These are phyloP conservation scores for Conringia planisiliqua DNA, from an alignment of 345 rosid species.

Conservation along the genomic window DNA sequence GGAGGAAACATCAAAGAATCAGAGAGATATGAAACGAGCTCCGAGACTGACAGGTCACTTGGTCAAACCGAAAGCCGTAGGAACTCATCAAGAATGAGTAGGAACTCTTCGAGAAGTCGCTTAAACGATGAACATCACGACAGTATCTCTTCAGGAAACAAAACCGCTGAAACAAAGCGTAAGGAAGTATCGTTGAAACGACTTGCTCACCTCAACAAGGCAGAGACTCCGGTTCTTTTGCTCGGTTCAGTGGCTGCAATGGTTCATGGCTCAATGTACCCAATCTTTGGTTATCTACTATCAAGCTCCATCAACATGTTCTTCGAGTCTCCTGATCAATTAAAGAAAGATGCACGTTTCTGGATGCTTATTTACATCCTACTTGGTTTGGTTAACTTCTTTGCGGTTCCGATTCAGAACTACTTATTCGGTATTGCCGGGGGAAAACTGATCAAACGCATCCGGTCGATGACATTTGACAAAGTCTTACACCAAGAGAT, in stretches of 20 bases:
- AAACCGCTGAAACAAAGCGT: neutral
- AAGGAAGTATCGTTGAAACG: neutral
- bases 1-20: neutral
- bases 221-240: slow-evolving; percentile 34
- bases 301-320: slow-evolving; percentile 56
- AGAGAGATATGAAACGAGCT: neutral
- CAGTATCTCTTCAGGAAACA: neutral
- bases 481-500: slow-evolving; percentile 61
- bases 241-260: slow-evolving; percentile 53
- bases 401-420: slow-evolving; percentile 37
- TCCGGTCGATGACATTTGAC: slow-evolving; percentile 54
- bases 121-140: neutral
- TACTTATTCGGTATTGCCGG: slow-evolving; percentile 69
- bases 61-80: too few relatives aligned
- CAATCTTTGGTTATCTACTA: slow-evolving; percentile 57
- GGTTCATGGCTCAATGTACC: slow-evolving; percentile 54
- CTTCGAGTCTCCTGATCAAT: slow-evolving; percentile 37
- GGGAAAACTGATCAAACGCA: slow-evolving; percentile 54
- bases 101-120: neutral
- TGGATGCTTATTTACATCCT: slow-evolving; percentile 1
- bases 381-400: neutral
- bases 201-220: slow-evolving; percentile 8
- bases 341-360: neutral
- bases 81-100: neutral
- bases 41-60: neutral